Evolutionary conservation across 2,329 filamentous ascomycete species (phyloP).

Genomic region (Epichloe coenophiala): DNA sequence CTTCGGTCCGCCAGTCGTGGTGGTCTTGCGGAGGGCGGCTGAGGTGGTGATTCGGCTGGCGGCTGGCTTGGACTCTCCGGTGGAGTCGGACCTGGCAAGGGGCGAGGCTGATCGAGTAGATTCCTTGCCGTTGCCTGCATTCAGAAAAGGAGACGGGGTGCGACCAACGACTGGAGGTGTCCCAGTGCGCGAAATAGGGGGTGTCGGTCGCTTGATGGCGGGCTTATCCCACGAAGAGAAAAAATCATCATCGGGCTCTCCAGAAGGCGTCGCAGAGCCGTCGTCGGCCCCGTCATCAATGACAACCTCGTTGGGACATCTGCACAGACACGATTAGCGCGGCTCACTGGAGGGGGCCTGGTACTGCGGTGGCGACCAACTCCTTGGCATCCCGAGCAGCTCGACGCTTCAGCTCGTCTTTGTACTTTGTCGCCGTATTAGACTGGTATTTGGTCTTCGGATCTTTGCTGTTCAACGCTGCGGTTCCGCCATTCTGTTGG

Average conservation of each 20-base stretch:
- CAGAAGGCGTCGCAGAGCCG: constrained; percentile 61
- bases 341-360: neutral
- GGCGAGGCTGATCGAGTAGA: constrained; percentile 72
- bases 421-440: constrained; percentile 89
- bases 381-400: constrained; percentile 72
- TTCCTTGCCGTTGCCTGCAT: constrained; percentile 53
- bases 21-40: constrained; percentile 67
- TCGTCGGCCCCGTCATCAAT: constrained; percentile 64
- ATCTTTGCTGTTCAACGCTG: constrained; percentile 91
- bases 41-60: constrained; percentile 65
- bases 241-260: constrained; percentile 91
- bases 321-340: constrained; percentile 25
- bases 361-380: constrained; percentile 34
- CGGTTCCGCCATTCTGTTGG: constrained; percentile 87
- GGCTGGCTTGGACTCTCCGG: constrained; percentile 42
- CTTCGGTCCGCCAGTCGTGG: constrained; percentile 49
- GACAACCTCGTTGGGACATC: constrained; percentile 73
- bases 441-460: constrained; percentile 94
- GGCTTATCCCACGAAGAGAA: constrained; percentile 99
- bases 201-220: constrained; percentile 88
- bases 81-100: constrained; percentile 47
- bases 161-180: constrained; percentile 73
- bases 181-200: constrained; percentile 82
- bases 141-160: constrained; percentile 82
- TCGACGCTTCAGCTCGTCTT: constrained; percentile 84